A percentile compares a stretch with the other conserved stretches of the same genome.
These are phyloP conservation scores for Clarkia xantiana DNA, from an alignment of 345 rosid species.

Conservation along the genomic window DNA sequence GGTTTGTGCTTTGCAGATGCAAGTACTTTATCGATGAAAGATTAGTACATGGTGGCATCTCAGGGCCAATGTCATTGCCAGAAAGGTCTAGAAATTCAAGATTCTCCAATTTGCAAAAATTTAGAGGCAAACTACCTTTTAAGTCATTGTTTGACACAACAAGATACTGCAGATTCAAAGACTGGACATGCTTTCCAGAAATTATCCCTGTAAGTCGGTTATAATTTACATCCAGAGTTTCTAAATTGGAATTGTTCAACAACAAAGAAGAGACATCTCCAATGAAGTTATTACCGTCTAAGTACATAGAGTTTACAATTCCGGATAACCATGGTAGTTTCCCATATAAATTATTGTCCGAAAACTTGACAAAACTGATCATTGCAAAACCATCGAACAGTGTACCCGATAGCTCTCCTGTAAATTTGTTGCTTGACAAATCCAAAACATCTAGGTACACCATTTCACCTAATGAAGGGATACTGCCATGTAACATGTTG, in stretches of 20 bases:
- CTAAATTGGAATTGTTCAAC: background rate
- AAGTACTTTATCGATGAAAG: background rate
- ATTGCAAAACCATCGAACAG: background rate
- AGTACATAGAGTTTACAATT: background rate
- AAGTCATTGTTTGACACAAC: background rate
- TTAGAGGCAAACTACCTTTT: background rate
- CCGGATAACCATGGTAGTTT: background rate
- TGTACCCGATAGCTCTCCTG: conserved; percentile 4
- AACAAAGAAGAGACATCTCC: background rate
- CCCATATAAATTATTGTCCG: background rate
- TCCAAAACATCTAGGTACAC: conserved; percentile 3
- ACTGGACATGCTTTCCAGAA: background rate
- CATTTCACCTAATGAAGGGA: conserved; percentile 14
- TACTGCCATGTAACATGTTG: conserved; percentile 10
- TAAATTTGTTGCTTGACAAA: conserved; percentile 11
- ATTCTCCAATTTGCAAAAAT: background rate
- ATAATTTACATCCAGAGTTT: background rate
- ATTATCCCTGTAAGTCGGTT: background rate
- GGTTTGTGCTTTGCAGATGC: background rate
- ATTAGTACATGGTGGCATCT: background rate
- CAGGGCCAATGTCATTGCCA: background rate
- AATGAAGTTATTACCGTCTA: background rate
- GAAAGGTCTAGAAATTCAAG: conserved; percentile 10
- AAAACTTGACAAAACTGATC: background rate
- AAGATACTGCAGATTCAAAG: background rate